These are phyloP conservation scores for Leccinum fuscescens DNA, from an alignment of 1,284 basidiomycete genomes.

Conservation along the genomic window DNA sequence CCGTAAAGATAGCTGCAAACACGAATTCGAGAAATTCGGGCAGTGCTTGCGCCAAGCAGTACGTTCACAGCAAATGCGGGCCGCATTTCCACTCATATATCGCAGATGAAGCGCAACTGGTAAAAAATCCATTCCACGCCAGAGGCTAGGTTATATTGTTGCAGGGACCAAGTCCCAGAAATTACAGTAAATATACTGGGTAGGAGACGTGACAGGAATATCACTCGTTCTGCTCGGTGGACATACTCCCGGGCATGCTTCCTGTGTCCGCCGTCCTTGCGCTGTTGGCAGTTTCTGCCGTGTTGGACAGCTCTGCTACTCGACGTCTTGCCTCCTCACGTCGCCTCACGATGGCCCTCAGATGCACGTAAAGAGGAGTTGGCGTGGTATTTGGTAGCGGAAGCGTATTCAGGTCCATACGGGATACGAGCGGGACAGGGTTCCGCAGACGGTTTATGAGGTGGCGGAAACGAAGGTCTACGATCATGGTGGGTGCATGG, in stretches of 20 bases:
- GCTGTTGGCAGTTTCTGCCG: slow-evolving; percentile 19
- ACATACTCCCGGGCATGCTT: slow-evolving; percentile 46
- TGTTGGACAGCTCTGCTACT: slow-evolving; percentile 29
- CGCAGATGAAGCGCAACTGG: slow-evolving; percentile 68
- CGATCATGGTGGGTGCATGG: slow-evolving; percentile 44
- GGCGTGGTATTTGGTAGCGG: slow-evolving; percentile 63
- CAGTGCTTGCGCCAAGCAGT: slow-evolving; percentile 72
- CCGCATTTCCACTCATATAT: slow-evolving; percentile 3
- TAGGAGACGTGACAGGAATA: slow-evolving; percentile 13
- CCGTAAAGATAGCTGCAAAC: slow-evolving; percentile 71
- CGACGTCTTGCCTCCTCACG: slow-evolving; percentile 41
- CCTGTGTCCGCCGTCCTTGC: slow-evolving; percentile 19
- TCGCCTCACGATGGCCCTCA: slow-evolving; percentile 51
- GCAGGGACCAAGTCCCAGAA: slow-evolving; percentile 8
- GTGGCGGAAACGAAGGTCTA: slow-evolving; percentile 57
- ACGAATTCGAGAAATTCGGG: slow-evolving; percentile 76
- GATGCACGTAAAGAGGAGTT: slow-evolving; percentile 47
- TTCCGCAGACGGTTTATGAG: slow-evolving; percentile 54
- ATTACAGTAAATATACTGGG: slow-evolving; percentile 25
- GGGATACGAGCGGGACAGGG: slow-evolving; percentile 44
- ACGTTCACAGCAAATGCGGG: slow-evolving; percentile 23
- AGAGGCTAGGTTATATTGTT: slow-evolving; percentile 5
- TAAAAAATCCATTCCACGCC: slow-evolving; percentile 29
- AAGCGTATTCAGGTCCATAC: slow-evolving; percentile 39
- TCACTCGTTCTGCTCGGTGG: slow-evolving; percentile 34